Conservation (phyloP, 2,329 filamentous ascomycete genomes). For the Phaeoacremonium minimum region DNA sequence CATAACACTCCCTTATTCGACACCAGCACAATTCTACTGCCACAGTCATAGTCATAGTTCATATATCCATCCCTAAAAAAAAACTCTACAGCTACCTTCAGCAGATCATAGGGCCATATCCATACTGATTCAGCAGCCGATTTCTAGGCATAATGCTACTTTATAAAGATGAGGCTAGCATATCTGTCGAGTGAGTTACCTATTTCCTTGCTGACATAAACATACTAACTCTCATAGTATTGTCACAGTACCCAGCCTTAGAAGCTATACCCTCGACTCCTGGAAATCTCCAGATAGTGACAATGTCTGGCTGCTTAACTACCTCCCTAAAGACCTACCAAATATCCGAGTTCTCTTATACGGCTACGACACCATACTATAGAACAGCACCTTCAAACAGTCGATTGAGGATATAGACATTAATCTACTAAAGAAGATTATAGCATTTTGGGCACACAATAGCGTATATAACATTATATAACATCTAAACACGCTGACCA, state of each 20-base stretch:
- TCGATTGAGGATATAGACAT: conserved; percentile 13
- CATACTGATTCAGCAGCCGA: conserved; percentile 10
- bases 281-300: conserved; percentile 18
- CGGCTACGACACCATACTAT: conserved; percentile 21
- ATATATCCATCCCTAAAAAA: background rate
- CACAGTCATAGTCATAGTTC: background rate
- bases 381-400: conserved; percentile 13
- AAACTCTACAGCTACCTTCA: background rate
- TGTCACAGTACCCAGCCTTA: conserved; percentile 21
- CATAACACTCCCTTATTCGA: conserved; percentile 1
- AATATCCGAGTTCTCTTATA: conserved; percentile 19
- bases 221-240: conserved; percentile 12
- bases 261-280: conserved; percentile 20
- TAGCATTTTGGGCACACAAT: conserved; percentile 8
- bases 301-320: conserved; percentile 23
- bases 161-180: conserved; percentile 9
- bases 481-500: conserved; percentile 4
- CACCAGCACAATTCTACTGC: conserved; percentile 1
- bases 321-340: conserved; percentile 15
- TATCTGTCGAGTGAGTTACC: conserved; percentile 14
- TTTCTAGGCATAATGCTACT: conserved; percentile 21
- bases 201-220: conserved; percentile 1
- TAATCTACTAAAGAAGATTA: conserved; percentile 10
- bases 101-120: background rate
- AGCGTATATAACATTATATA: conserved; percentile 8